Evolutionary conservation across 257 asterid genomes (phyloP).

Genomic region (Osmanthus fragrans): DNA sequence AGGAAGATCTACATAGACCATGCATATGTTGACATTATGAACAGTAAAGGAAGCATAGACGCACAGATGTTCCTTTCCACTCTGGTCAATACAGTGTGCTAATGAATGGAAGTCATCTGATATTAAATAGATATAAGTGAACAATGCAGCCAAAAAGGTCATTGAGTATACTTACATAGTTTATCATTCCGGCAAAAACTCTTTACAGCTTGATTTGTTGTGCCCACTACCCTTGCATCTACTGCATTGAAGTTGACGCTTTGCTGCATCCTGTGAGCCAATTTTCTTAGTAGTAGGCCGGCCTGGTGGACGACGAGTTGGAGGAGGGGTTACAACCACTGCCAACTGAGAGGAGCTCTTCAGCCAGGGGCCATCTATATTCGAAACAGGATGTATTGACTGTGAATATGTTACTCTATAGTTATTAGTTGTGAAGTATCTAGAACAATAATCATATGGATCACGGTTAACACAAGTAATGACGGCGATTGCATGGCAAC

Average conservation of each 20-base stretch:
- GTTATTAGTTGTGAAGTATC: conserved; percentile 64
- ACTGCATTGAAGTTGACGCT: conserved; percentile 89
- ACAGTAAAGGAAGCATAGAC: neutral
- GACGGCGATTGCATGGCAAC: conserved; percentile 81
- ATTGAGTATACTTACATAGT: conserved; percentile 27
- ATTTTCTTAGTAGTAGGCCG: conserved; percentile 75
- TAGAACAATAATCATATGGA: conserved; percentile 67
- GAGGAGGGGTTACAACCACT: conserved; percentile 72
- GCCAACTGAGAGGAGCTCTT: conserved; percentile 45
- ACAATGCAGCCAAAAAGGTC: conserved; percentile 12
- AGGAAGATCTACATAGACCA: neutral
- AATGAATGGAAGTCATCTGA: neutral
- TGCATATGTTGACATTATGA: neutral
- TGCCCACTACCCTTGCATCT: conserved; percentile 94
- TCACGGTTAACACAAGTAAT: conserved; percentile 52
- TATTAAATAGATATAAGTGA: conserved; percentile 16
- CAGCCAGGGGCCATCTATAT: conserved; percentile 44
- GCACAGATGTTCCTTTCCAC: neutral
- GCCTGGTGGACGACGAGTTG: conserved; percentile 95
- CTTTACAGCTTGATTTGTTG: conserved; percentile 94
- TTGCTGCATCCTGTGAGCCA: conserved; percentile 60
- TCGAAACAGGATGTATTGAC: conserved; percentile 59
- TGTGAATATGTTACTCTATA: conserved; percentile 75
- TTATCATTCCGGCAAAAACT: conserved; percentile 52
- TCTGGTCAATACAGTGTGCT: neutral